Conservation (phyloP, 2,329 filamentous ascomycete genomes). For the Ceratocystis alfenasii region DNA sequence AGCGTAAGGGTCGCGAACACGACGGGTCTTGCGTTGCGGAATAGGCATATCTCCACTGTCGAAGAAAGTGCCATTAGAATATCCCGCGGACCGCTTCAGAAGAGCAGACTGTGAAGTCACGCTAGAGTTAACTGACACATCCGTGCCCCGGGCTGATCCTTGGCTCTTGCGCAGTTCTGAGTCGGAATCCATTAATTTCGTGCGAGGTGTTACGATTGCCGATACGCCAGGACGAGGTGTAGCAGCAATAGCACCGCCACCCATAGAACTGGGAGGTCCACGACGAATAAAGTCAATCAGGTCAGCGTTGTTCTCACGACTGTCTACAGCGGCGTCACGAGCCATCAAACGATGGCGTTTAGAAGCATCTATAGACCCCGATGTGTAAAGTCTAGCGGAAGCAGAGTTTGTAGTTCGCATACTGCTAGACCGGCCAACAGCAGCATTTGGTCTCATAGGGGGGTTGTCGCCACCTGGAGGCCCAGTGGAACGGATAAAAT, state of each 20-base stretch:
- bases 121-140: constrained; percentile 50
- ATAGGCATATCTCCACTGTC: constrained; percentile 44
- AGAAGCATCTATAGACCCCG: constrained; percentile 26
- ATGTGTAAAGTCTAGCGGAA: constrained; percentile 26
- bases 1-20: constrained; percentile 83
- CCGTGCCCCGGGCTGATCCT: constrained; percentile 45
- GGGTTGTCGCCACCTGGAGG: constrained; percentile 41
- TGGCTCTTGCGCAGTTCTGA: constrained; percentile 43
- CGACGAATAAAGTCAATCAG: constrained; percentile 91
- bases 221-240: constrained; percentile 52
- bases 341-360: constrained; percentile 51
- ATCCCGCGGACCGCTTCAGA: constrained; percentile 34
- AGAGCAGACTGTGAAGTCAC: constrained; percentile 66
- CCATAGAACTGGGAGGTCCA: constrained; percentile 54
- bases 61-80: constrained; percentile 31
- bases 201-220: background rate
- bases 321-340: constrained; percentile 54
- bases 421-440: constrained; percentile 30
- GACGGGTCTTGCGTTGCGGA: constrained; percentile 61
- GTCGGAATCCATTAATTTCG: constrained; percentile 16
- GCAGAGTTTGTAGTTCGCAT: constrained; percentile 32
- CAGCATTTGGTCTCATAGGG: constrained; percentile 24
- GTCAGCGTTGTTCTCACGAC: constrained; percentile 61
- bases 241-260: constrained; percentile 63
- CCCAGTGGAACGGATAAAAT: constrained; percentile 79